phyloP scores from a whole-genome alignment of 1,284 basidiomycete species.

The Rhizoctonia solani region DNA sequence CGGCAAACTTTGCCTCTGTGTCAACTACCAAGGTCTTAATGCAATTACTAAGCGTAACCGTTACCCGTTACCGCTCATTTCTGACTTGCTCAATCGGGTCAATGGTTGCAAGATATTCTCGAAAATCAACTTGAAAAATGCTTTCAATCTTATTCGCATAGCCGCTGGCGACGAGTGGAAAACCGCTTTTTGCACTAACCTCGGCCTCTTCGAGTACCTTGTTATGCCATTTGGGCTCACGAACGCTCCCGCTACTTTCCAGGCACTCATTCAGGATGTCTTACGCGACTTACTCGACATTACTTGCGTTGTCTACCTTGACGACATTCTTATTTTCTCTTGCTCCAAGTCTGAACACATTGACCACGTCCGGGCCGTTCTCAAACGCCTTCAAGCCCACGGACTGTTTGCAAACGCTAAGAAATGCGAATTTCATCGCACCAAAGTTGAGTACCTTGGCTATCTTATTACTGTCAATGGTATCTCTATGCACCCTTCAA shows the following conservation, averaged over 20 bases:
- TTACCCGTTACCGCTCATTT: conserved; percentile 48
- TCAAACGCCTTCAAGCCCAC: conserved; percentile 45
- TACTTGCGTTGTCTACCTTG: conserved; percentile 25
- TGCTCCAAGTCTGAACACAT: conserved; percentile 40
- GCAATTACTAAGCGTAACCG: conserved; percentile 47
- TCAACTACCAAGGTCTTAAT: conserved; percentile 54
- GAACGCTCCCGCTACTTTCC: conserved; percentile 22
- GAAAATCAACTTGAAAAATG: conserved; percentile 42
- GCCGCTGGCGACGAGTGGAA: conserved; percentile 1
- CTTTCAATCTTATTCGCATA: conserved; percentile 42
- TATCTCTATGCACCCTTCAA: conserved; percentile 50
- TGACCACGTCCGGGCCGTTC: conserved; percentile 45
- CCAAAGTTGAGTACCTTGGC: conserved; percentile 50
- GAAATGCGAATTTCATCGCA: conserved; percentile 43
- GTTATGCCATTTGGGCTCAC: conserved; percentile 33
- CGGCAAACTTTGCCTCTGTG: conserved; percentile 48
- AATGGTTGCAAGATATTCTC: conserved; percentile 43
- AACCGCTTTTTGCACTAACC: not conserved
- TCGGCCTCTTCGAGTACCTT: conserved; percentile 4
- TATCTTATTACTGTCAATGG: conserved; percentile 46
- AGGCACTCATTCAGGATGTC: conserved; percentile 24
- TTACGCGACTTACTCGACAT: conserved; percentile 25
- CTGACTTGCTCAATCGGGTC: conserved; percentile 47
- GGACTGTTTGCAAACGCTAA: conserved; percentile 43
- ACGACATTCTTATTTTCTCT: conserved; percentile 28